Conservation (phyloP, 2,329 filamentous ascomycete genomes). For the Aspergillus sp. region DNA sequence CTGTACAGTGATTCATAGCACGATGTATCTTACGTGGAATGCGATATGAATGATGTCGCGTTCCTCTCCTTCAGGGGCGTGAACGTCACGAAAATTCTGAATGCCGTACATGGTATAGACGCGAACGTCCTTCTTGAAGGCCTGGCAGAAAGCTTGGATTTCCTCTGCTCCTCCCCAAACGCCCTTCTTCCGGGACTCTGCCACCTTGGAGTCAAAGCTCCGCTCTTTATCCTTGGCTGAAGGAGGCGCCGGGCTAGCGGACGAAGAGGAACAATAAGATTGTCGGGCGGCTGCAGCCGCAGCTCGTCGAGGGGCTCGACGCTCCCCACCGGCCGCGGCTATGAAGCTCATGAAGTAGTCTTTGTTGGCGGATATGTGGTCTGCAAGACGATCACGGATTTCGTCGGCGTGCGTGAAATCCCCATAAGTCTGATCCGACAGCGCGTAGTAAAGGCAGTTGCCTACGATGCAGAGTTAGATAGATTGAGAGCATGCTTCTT, state of each 20-base stretch:
- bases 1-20: neutral
- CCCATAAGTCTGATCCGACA: constrained; percentile 68
- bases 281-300: constrained; percentile 48
- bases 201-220: constrained; percentile 61
- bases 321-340: constrained; percentile 56
- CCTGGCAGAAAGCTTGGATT: constrained; percentile 65
- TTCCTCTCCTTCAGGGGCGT: constrained; percentile 39
- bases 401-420: constrained; percentile 58
- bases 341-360: constrained; percentile 68
- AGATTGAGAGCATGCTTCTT: constrained; percentile 3
- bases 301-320: constrained; percentile 59
- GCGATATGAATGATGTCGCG: constrained; percentile 57
- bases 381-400: constrained; percentile 61
- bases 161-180: constrained; percentile 69
- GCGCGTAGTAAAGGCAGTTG: constrained; percentile 70
- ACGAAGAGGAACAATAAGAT: constrained; percentile 50
- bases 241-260: constrained; percentile 44
- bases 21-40: constrained; percentile 57
- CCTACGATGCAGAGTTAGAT: constrained; percentile 48
- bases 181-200: constrained; percentile 61
- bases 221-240: constrained; percentile 59
- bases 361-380: constrained; percentile 63
- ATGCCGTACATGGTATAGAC: constrained; percentile 55
- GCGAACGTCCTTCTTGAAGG: constrained; percentile 63
- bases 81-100: constrained; percentile 49